Base-by-base conservation (phyloP, 2,329 filamentous ascomycete genomes). In the Coniella vitis region DNA sequence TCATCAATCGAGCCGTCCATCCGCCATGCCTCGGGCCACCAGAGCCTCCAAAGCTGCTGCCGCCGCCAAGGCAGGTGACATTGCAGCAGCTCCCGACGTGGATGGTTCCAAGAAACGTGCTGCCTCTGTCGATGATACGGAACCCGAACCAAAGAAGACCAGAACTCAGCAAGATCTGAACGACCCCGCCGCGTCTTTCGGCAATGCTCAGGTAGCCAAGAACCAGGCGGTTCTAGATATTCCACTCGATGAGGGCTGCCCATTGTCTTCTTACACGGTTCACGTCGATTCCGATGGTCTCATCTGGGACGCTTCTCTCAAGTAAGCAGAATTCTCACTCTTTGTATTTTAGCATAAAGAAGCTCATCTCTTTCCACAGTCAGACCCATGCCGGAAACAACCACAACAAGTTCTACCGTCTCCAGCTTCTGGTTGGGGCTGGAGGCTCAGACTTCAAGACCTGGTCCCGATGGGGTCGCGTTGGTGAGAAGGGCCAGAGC, bases 391-490 rank as follows among this genome's bases (percentile, higher is more conserved):
- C 86, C 0, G 68, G 71, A 0, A 66, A 74, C 40, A 93, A 91
- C 61, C 86, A 86, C 65, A 91, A 93, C 65, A 93, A 93, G 57
- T 91, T 90, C 63, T 91, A 90, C 60, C 78, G 80, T 22, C 63
- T 90, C 22, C 86, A 91, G 64, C 56, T 79, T 4, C 58, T 79
- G 20, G 65, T 67, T 16, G 66, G 68, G 34, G 56, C 57, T 19
- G 53, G 56, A 13, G 60, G 66, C 3, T 53, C 5, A 29, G 25
- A 65, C 9, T 86, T 73, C 62, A 68, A 72, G 38, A 81, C 79
- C 0, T 91, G 86, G 85, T 88, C 84, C 3, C 76, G 87, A 49
- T 94, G 86, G 87, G 89, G 89, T 19, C 79, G 89, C 19, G 87
- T 94, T 19, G 80, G 81, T 7, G 80, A 83, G 48, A 59, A 56